Conservation (phyloP, 768 basidiomycete genomes). For the Hysterangium stoloniferum region DNA sequence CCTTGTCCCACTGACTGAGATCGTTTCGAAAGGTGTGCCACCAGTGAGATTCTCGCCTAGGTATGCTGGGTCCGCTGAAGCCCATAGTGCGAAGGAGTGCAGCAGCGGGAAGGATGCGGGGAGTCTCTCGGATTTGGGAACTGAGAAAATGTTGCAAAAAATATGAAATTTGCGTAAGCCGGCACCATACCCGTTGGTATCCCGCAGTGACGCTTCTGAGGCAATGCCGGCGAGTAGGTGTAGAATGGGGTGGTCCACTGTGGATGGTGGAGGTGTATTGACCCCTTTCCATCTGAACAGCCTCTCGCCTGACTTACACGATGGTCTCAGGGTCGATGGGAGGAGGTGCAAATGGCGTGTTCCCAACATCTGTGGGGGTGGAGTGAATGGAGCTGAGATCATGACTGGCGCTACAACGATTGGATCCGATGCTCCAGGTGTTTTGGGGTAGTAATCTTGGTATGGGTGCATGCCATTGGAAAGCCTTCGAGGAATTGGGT, state of each 20-base stretch:
- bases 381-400: neutral
- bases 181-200: constrained; percentile 16
- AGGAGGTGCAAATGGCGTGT: constrained; percentile 3
- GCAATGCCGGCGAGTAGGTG: constrained; percentile 15
- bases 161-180: constrained; percentile 26
- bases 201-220: constrained; percentile 18
- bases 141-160: constrained; percentile 26
- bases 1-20: constrained; percentile 17
- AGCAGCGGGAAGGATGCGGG: constrained; percentile 24
- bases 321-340: constrained; percentile 20
- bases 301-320: constrained; percentile 19
- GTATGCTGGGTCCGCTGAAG: constrained; percentile 22
- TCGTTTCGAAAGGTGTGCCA: constrained; percentile 24
- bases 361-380: neutral
- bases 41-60: constrained; percentile 7
- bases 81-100: constrained; percentile 31
- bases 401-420: constrained; percentile 9
- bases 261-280: constrained; percentile 19
- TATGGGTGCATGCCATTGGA: constrained; percentile 10
- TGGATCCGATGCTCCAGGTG: constrained; percentile 14
- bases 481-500: constrained; percentile 15
- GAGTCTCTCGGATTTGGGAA: constrained; percentile 21
- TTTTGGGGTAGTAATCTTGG: constrained; percentile 13
- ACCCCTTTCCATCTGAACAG: constrained; percentile 29
- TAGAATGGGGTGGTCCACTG: constrained; percentile 20